These are phyloP conservation scores for Colletotrichum coccodes DNA, from an alignment of 2,329 filamentous ascomycete species.

Conservation along the genomic window DNA sequence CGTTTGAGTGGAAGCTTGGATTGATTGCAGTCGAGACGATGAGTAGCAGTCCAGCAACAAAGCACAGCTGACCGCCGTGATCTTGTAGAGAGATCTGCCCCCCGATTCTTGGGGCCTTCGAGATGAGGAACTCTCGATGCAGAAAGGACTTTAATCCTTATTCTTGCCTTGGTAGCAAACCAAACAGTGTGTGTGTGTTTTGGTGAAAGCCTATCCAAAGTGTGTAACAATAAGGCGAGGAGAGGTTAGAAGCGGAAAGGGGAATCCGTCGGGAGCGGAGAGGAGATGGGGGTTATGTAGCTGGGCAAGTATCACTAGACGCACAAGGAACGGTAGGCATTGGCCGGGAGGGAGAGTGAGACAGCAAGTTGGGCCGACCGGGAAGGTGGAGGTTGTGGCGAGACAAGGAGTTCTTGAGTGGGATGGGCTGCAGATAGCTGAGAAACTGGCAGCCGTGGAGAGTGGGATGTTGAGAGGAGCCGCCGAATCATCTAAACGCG, in stretches of 20 bases:
- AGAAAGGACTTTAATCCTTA: conserved; percentile 25
- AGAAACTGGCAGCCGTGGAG: neutral
- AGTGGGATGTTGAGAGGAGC: conserved; percentile 17
- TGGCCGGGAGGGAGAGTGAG: conserved; percentile 28
- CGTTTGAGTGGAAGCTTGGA: neutral
- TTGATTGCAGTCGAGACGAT: conserved; percentile 23
- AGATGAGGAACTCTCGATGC: conserved; percentile 27
- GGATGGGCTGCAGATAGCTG: conserved; percentile 21
- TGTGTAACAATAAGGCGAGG: conserved; percentile 2
- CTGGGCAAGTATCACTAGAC: conserved; percentile 13
- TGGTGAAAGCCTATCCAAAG: conserved; percentile 29
- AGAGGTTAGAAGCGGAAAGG: conserved; percentile 13
- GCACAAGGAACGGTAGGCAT: neutral
- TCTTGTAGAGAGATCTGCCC: conserved; percentile 35
- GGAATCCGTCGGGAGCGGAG: neutral
- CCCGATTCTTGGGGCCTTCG: conserved; percentile 30
- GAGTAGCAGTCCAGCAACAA: conserved; percentile 35
- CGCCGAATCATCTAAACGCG: neutral
- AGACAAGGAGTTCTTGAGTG: conserved; percentile 13
- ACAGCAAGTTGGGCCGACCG: conserved; percentile 12
- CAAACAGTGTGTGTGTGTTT: conserved; percentile 14
- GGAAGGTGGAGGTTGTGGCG: conserved; percentile 16
- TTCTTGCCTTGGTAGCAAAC: conserved; percentile 26
- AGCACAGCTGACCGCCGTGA: conserved; percentile 28
- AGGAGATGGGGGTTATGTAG: conserved; percentile 29